phyloP scores from a whole-genome alignment of 2,329 filamentous ascomycete genomes.

The Colletotrichum spaethianum region DNA sequence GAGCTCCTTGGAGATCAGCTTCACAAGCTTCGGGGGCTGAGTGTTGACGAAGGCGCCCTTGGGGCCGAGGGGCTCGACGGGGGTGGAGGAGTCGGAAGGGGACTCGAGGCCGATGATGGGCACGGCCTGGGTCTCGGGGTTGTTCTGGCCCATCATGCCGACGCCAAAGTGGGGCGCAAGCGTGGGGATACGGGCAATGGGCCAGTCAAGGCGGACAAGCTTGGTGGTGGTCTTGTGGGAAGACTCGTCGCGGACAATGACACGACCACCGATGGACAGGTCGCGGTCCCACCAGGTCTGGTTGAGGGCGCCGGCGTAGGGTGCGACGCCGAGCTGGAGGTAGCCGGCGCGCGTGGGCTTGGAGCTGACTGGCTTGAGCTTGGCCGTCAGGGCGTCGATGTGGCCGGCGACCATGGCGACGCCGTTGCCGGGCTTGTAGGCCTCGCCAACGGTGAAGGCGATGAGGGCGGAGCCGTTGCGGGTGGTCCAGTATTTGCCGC shows the following conservation, averaged over 20 bases:
- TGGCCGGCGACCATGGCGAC: constrained; percentile 92
- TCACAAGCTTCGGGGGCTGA: constrained; percentile 88
- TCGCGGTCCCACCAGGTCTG: constrained; percentile 98
- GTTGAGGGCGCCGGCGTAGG: constrained; percentile 90
- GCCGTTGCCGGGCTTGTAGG: constrained; percentile 88
- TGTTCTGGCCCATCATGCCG: constrained; percentile 76
- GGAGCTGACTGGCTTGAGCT: constrained; percentile 90
- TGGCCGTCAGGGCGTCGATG: constrained; percentile 91
- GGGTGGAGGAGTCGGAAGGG: constrained; percentile 55
- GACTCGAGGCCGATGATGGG: constrained; percentile 93
- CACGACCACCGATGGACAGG: constrained; percentile 89
- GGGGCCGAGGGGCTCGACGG: constrained; percentile 67
- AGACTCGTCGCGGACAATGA: constrained; percentile 81
- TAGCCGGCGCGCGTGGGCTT: constrained; percentile 90
- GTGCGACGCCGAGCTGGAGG: constrained; percentile 90
- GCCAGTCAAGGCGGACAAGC: constrained; percentile 94
- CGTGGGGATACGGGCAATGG: constrained; percentile 92
- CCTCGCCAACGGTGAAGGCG: constrained; percentile 85
- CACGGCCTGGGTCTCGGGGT: constrained; percentile 93
- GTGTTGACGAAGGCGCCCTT: constrained; percentile 82
- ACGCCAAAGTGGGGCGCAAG: constrained; percentile 95
- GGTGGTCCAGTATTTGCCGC: constrained; percentile 90
- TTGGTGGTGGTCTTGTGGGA: constrained; percentile 83
- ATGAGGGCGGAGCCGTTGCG: constrained; percentile 90
- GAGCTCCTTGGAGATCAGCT: constrained; percentile 85